Percentiles rank a stretch among this genome's conserved stretches.
Evolutionary conservation across 352 stramenopile genomes (phyloP).

Genomic region (Phytophthora pluvialis): DNA sequence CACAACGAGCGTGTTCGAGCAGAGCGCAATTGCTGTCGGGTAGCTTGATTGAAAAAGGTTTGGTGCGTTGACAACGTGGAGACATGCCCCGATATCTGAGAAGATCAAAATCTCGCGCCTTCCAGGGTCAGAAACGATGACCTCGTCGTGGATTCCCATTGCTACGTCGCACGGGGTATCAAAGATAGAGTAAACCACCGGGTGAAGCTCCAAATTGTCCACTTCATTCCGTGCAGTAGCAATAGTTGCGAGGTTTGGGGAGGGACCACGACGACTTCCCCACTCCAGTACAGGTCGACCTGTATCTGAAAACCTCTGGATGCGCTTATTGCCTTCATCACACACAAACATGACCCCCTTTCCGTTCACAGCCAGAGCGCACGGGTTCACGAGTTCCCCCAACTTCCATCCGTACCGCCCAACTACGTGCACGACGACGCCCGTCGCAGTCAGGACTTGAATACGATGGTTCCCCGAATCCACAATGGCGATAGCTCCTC

Average conservation of each 20-base stretch:
- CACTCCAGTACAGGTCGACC: constrained; percentile 50
- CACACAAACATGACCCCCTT: constrained; percentile 66
- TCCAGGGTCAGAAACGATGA: constrained; percentile 53
- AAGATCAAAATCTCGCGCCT: constrained; percentile 48
- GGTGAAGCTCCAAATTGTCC: constrained; percentile 4
- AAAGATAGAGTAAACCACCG: constrained; percentile 41
- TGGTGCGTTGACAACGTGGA: constrained; percentile 31
- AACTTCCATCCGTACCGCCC: constrained; percentile 40
- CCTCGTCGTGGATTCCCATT: constrained; percentile 38
- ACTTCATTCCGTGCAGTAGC: too few relatives aligned
- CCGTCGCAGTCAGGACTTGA: constrained; percentile 58
- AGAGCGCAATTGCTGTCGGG: constrained; percentile 32
- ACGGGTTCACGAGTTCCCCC: constrained; percentile 45
- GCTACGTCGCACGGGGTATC: constrained; percentile 23
- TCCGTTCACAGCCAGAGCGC: constrained; percentile 45
- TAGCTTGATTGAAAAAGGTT: constrained; percentile 10
- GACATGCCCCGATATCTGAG: constrained; percentile 46
- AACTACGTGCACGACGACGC: constrained; percentile 44
- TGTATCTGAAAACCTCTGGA: constrained; percentile 58
- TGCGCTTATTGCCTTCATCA: constrained; percentile 65
- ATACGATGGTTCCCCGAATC: constrained; percentile 68
- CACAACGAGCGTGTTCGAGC: constrained; percentile 29
- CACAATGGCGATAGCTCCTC: constrained; percentile 58
- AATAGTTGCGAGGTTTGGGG: constrained; percentile 3
- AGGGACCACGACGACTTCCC: constrained; percentile 38